Percentiles rank a stretch among this genome's conserved stretches.
phyloP scores from a whole-genome alignment of 768 basidiomycete species.

The Termitomyces bulborhizus region DNA sequence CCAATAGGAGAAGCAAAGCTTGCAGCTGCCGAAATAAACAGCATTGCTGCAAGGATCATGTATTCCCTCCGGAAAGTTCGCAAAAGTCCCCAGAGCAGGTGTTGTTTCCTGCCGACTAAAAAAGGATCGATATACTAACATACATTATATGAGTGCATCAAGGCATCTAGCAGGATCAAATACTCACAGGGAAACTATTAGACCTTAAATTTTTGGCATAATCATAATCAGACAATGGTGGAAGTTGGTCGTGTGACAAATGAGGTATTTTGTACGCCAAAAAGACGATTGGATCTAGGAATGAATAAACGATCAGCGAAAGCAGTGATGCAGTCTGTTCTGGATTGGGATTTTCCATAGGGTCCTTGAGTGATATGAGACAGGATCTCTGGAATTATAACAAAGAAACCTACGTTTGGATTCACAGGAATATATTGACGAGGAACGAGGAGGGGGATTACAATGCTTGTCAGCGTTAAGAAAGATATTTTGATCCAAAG shows the following conservation, averaged over 20 bases:
- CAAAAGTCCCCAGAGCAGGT: slow-evolving; percentile 43
- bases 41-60: slow-evolving; percentile 19
- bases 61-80: slow-evolving; percentile 31
- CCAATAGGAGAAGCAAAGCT: slow-evolving; percentile 32
- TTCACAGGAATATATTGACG: slow-evolving; percentile 54
- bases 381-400: background rate
- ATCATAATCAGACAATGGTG: slow-evolving; percentile 63
- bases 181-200: slow-evolving; percentile 24
- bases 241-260: slow-evolving; percentile 46
- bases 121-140: slow-evolving; percentile 33
- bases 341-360: slow-evolving; percentile 29
- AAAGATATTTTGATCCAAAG: slow-evolving; percentile 50
- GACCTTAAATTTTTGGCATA: slow-evolving; percentile 20
- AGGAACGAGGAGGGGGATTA: slow-evolving; percentile 52
- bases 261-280: slow-evolving; percentile 40
- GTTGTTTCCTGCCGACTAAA: slow-evolving; percentile 30
- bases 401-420: slow-evolving; percentile 25
- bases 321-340: slow-evolving; percentile 48
- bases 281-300: slow-evolving; percentile 47
- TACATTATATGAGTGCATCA: background rate
- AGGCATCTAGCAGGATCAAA: background rate
- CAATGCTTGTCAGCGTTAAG: slow-evolving; percentile 35
- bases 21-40: slow-evolving; percentile 20
- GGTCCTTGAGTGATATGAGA: slow-evolving; percentile 20
- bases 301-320: slow-evolving; percentile 40